Evolutionary conservation across 75 land plant genomes (phyloP).

Genomic region (Selaginella tamariscina): DNA sequence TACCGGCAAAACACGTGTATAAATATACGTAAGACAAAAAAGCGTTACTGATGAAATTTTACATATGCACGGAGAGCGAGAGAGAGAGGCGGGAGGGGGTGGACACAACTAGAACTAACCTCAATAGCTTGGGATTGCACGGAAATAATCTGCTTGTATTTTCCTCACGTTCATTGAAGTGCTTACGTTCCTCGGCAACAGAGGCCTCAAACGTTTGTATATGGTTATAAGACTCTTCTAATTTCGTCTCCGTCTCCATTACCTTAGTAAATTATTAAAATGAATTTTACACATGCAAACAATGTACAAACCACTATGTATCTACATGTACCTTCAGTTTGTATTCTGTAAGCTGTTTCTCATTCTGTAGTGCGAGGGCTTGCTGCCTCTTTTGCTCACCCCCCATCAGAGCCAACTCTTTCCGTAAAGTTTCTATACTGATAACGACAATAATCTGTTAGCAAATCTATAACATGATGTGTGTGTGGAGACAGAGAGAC

Average conservation of each 20-base stretch:
- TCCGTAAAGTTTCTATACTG: not conserved
- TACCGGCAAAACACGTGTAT: no score
- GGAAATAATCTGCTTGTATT: constrained; percentile 12
- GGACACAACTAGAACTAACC: constrained; percentile 3
- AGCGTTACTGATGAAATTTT: no score
- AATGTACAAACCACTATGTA: no score
- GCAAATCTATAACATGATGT: no score
- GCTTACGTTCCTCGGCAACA: not conserved
- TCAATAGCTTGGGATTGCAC: not conserved
- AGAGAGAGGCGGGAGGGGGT: no score
- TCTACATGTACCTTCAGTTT: no score
- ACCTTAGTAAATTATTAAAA: no score
- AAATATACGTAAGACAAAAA: no score
- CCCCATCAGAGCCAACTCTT: not conserved
- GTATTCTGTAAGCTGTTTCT: not conserved
- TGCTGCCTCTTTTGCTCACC: not conserved
- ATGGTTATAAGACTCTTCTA: not conserved
- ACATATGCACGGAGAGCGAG: no score
- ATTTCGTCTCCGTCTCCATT: not conserved
- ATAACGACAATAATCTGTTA: no score
- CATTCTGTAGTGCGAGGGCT: not conserved
- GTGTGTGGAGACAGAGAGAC: no score
- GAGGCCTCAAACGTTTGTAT: not conserved
- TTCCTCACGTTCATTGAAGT: not conserved
- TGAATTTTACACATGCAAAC: no score